These are phyloP conservation scores for Phyllosticta capitalensis DNA, from an alignment of 2,329 filamentous ascomycete genomes.

Conservation along the genomic window DNA sequence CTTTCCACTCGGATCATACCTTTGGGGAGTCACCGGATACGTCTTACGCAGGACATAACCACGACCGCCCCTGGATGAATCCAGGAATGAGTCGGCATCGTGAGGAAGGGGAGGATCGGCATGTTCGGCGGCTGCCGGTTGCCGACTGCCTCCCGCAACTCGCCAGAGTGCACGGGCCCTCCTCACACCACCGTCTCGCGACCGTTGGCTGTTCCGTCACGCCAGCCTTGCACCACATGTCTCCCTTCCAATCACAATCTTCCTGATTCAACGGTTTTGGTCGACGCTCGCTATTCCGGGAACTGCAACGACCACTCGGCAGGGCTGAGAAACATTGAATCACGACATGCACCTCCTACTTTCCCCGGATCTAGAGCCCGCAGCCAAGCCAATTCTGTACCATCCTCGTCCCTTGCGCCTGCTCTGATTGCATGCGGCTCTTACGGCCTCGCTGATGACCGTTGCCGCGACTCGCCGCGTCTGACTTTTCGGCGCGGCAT, in stretches of 20 bases:
- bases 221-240: slow-evolving; percentile 1
- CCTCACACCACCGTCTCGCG: slow-evolving; percentile 3
- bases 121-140: not conserved
- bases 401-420: not conserved
- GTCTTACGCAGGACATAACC: not conserved
- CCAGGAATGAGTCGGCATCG: not conserved
- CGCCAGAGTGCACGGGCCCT: not conserved
- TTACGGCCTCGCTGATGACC: not conserved
- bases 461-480: not conserved
- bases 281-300: not conserved
- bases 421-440: not conserved
- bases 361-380: not conserved
- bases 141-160: not conserved
- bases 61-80: not conserved
- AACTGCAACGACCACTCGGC: not conserved
- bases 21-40: not conserved
- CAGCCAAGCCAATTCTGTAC: not conserved
- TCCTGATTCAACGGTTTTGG: not conserved
- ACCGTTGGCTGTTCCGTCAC: not conserved
- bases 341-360: not conserved
- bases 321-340: not conserved
- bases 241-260: not conserved
- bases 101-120: not conserved
- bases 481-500: not conserved
- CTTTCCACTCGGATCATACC: not conserved